phyloP scores from a whole-genome alignment of 163 green algal genomes.

The Smithsoniella earleae region DNA sequence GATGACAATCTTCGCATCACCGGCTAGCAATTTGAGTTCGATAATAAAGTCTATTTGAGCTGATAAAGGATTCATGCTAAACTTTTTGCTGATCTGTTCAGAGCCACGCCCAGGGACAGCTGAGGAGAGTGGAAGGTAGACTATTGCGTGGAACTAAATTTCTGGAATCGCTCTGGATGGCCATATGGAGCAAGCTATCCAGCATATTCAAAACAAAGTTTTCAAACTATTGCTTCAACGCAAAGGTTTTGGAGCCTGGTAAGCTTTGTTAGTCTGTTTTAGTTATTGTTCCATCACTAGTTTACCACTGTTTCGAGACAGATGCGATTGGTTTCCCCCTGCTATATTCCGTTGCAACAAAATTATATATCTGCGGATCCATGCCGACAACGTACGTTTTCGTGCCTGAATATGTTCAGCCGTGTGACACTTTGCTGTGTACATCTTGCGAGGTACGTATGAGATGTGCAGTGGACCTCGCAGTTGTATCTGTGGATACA shows the following conservation, averaged over 20 bases:
- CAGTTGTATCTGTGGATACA: not conserved
- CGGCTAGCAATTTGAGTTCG: not conserved
- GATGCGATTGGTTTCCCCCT: not conserved
- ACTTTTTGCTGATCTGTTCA: no score
- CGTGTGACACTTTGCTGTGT: not conserved
- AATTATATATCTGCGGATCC: not conserved
- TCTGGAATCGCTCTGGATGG: conserved; percentile 5
- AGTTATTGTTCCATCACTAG: not conserved
- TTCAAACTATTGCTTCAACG: not conserved
- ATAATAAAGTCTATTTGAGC: not conserved
- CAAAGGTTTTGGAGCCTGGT: conserved; percentile 10
- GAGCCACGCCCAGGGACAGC: no score
- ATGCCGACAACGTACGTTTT: not conserved
- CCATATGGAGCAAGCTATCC: conserved; percentile 25
- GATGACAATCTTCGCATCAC: not conserved
- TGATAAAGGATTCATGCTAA: not conserved
- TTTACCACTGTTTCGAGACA: not conserved
- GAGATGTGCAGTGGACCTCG: conserved; percentile 13
- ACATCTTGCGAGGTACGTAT: not conserved
- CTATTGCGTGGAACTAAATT: not conserved
- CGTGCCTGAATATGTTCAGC: not conserved
- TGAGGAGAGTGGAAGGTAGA: not conserved
- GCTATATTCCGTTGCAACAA: not conserved
- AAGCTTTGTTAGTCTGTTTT: not conserved
- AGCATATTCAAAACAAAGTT: not conserved